Evolutionary conservation across 2,329 filamentous ascomycete genomes (phyloP), one percentile per base, ranked within the genome.

Genomic region (Trichoderma aggressivum): DNA sequence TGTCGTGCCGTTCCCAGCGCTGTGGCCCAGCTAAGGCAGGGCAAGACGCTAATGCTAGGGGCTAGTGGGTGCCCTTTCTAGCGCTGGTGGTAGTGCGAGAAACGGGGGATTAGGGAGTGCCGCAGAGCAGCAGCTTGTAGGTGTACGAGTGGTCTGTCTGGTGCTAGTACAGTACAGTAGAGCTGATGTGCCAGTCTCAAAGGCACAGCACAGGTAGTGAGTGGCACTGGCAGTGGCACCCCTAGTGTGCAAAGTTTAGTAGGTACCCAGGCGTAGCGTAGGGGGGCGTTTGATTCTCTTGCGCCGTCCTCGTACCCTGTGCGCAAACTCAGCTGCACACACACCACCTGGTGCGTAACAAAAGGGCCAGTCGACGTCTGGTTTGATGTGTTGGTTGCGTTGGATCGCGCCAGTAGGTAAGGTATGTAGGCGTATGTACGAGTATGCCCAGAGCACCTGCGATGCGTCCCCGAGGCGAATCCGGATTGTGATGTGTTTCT

Each of bases 1-100:
- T 79, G 79, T 80, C 79, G 79, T 78, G 79, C 78, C 79, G 79
- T 77, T 80, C 79, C 79, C 79, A 81, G 77, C 75, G 74, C 77
- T 74, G 75, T 76, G 78, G 77, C 77, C 75, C 75, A 78, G 70
- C 70, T 72, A 72, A 72, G 70, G 70, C 70, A 72, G 70, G 70
- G 66, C 70, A 72, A 34, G 56, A 55, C 70, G 66, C 70, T 72
- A 72, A 62, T 56, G 43, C 70, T 72, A 70, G 66, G 70, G 70
- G 70, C 65, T 70, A 39, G 70, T 72, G 70, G 66, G 56, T 62
- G 70, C 53, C 39, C 70, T 72, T 50, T 71, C 65, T 72, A 72
- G 70, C 70, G 70, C 70, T 64, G n/a, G 47, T 58, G 39, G 70
- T 70, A 63, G 70, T 50, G 59, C 69, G 55, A 39, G 62, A 60